phyloP scores from a whole-genome alignment of 768 basidiomycete species.

The Cystobasidium tubakii region DNA sequence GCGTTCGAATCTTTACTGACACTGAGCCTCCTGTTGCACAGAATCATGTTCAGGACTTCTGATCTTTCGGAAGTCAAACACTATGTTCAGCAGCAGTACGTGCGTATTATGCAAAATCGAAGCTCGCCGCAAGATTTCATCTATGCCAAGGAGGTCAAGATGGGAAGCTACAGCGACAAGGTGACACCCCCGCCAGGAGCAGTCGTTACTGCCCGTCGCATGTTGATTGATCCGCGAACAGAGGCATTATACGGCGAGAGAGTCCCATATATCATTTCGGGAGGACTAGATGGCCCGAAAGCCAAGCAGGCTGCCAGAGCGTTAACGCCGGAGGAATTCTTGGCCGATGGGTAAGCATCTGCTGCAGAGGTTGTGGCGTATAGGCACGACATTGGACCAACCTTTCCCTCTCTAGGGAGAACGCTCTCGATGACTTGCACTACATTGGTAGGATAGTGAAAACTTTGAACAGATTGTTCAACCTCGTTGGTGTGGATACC shows the following conservation, averaged over 20 bases:
- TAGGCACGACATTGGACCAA: background rate
- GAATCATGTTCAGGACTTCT: slow-evolving; percentile 81
- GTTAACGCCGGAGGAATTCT: slow-evolving; percentile 64
- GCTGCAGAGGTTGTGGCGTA: background rate
- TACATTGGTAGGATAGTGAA: slow-evolving; percentile 88
- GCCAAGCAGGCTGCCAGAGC: slow-evolving; percentile 68
- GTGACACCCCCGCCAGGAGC: slow-evolving; percentile 86
- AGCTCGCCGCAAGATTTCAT: slow-evolving; percentile 87
- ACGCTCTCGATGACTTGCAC: slow-evolving; percentile 71
- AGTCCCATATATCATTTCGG: slow-evolving; percentile 78
- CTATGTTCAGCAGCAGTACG: slow-evolving; percentile 78
- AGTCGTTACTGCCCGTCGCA: slow-evolving; percentile 69
- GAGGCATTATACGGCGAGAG: slow-evolving; percentile 91
- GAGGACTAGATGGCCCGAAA: slow-evolving; percentile 57
- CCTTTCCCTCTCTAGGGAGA: slow-evolving; percentile 11
- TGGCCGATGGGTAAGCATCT: slow-evolving; percentile 56
- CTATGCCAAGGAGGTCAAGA: slow-evolving; percentile 69
- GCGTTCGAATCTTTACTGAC: background rate
- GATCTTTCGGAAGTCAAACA: slow-evolving; percentile 83
- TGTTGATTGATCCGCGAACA: slow-evolving; percentile 67
- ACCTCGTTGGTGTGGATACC: slow-evolving; percentile 81
- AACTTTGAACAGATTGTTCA: slow-evolving; percentile 83
- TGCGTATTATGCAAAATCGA: slow-evolving; percentile 70
- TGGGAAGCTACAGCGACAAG: slow-evolving; percentile 90
- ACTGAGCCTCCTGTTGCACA: slow-evolving; percentile 48